phyloP scores from a whole-genome alignment of 495 filamentous ascomycete species.

The Penicillium malachiteum region DNA sequence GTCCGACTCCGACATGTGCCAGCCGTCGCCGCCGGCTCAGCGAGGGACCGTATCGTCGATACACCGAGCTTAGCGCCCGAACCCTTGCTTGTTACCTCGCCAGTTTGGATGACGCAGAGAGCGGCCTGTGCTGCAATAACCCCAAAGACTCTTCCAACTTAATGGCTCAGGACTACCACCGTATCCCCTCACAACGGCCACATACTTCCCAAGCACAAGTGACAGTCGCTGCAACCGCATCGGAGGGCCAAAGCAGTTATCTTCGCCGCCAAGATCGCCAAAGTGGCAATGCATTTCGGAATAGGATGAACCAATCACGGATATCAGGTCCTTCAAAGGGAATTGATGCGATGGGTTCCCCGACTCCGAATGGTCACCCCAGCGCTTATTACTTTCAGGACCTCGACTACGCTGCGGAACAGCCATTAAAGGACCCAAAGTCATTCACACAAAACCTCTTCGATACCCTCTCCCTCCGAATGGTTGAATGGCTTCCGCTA shows the following conservation, averaged over 20 bases:
- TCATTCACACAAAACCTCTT: conserved; percentile 84
- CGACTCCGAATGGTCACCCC: background rate
- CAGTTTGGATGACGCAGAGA: conserved; percentile 73
- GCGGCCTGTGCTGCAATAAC: conserved; percentile 64
- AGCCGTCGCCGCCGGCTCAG: conserved; percentile 67
- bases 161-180: conserved; percentile 24
- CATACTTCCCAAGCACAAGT: conserved; percentile 23
- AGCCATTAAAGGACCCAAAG: conserved; percentile 70
- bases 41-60: conserved; percentile 69
- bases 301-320: background rate
- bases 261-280: background rate
- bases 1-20: conserved; percentile 76
- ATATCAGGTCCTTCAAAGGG: background rate
- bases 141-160: conserved; percentile 37
- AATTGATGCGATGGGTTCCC: background rate
- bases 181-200: conserved; percentile 31
- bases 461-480: conserved; percentile 70
- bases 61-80: conserved; percentile 67
- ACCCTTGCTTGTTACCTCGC: conserved; percentile 78
- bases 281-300: background rate
- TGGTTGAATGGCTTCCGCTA: conserved; percentile 76
- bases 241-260: background rate
- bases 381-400: conserved; percentile 17
- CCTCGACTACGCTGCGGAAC: conserved; percentile 36
- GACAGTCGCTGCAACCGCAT: conserved; percentile 2